Conservation (phyloP, 179 eudicot species). For the Corrigiola litoralis region DNA sequence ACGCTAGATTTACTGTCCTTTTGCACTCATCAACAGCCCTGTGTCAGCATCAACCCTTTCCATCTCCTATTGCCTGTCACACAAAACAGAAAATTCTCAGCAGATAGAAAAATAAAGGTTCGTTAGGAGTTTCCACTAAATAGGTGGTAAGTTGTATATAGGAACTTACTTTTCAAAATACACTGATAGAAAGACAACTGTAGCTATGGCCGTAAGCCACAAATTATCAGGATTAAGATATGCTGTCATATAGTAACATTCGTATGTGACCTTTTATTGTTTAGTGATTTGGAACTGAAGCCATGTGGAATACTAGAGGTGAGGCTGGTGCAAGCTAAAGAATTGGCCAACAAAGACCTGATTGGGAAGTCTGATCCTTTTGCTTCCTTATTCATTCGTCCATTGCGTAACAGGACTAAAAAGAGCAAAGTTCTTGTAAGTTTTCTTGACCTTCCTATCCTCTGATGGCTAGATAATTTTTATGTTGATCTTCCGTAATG, state of each 20-base stretch:
- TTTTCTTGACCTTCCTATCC: neutral
- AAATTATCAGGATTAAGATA: no score
- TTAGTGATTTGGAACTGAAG: slow-evolving; percentile 83
- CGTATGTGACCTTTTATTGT: slow-evolving; percentile 3
- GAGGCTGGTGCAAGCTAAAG: slow-evolving; percentile 90
- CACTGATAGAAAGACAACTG: no score
- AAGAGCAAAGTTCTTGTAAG: slow-evolving; percentile 83
- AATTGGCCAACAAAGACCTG: slow-evolving; percentile 75
- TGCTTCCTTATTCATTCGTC: slow-evolving; percentile 76
- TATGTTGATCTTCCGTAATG: neutral
- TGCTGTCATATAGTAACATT: slow-evolving; percentile 7
- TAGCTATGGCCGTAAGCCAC: no score
- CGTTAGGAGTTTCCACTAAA: no score
- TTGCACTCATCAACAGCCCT: no score
- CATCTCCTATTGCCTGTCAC: no score
- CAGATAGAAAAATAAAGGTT: no score
- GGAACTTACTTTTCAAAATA: no score
- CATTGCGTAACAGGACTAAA: slow-evolving; percentile 65
- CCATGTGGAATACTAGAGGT: slow-evolving; percentile 84
- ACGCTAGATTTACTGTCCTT: no score
- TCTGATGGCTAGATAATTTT: neutral
- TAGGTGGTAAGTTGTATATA: no score
- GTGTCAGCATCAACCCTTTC: no score
- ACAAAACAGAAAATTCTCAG: no score
- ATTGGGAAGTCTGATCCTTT: slow-evolving; percentile 97